phyloP scores from a whole-genome alignment of 2,329 filamentous ascomycete genomes.

The Penicillium sp. region DNA sequence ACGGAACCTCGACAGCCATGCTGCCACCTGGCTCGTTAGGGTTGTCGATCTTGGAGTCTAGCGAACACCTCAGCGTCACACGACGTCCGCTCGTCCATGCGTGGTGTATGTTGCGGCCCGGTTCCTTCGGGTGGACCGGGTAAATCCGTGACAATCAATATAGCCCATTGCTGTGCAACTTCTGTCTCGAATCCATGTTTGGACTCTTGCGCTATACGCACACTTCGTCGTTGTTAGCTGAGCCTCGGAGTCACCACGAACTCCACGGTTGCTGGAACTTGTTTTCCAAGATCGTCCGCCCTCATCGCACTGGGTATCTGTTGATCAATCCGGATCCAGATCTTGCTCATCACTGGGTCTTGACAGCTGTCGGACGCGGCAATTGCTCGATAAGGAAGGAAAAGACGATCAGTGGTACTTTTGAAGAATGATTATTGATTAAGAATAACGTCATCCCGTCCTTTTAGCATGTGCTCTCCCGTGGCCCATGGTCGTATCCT shows the following conservation, averaged over 20 bases:
- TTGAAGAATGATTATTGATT: neutral
- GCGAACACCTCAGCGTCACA: neutral
- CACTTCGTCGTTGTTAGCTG: neutral
- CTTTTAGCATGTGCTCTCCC: neutral
- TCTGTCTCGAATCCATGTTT: neutral
- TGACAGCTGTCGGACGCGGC: neutral
- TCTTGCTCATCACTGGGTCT: neutral
- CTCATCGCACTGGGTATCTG: neutral
- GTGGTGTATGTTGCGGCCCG: neutral
- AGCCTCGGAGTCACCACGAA: neutral
- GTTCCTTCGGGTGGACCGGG: neutral
- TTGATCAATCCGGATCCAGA: neutral
- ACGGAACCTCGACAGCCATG: neutral
- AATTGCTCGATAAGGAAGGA: neutral
- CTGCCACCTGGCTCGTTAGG: neutral
- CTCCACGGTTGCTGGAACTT: neutral
- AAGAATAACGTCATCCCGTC: neutral
- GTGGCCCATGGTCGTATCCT: neutral
- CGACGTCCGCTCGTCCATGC: neutral
- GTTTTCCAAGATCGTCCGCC: neutral
- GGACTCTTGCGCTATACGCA: neutral
- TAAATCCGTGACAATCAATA: neutral
- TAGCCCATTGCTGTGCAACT: neutral
- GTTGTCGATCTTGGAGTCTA: neutral
- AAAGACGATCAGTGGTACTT: neutral